Evolutionary conservation across 495 filamentous ascomycete species (phyloP).

Genomic region (Diplogelasinospora grovesii): DNA sequence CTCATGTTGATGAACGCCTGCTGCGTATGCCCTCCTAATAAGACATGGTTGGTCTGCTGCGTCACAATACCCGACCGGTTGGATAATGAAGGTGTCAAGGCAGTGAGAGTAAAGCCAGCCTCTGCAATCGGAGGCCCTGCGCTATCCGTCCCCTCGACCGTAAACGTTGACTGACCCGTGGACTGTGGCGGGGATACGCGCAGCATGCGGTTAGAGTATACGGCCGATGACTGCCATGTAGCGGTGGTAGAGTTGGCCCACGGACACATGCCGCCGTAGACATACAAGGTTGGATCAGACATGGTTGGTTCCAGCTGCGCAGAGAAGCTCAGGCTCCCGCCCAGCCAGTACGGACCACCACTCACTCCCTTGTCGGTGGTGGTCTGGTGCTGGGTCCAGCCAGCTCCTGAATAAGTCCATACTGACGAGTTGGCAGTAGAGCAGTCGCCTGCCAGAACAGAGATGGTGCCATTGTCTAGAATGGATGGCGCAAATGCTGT

Average conservation of each 20-base stretch:
- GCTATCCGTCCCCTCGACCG: conserved; percentile 17
- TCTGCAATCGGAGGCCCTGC: conserved; percentile 60
- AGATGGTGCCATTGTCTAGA: conserved; percentile 58
- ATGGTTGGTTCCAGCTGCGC: conserved; percentile 42
- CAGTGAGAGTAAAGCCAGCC: conserved; percentile 80
- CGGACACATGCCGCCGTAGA: conserved; percentile 89
- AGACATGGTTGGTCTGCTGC: conserved; percentile 67
- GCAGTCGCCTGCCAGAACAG: conserved; percentile 66
- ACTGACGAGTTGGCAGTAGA: conserved; percentile 27
- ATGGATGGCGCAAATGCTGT: conserved; percentile 58
- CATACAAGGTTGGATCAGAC: conserved; percentile 50
- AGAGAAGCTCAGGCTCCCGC: conserved; percentile 61
- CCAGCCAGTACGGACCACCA: conserved; percentile 66
- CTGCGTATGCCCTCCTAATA: conserved; percentile 81
- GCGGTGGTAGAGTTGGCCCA: conserved; percentile 31
- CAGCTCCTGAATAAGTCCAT: conserved; percentile 30
- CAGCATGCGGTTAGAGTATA: conserved; percentile 74
- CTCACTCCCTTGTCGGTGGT: conserved; percentile 30
- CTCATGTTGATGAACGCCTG: conserved; percentile 89
- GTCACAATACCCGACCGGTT: conserved; percentile 52
- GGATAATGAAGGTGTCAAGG: conserved; percentile 46
- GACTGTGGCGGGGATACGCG: conserved; percentile 43
- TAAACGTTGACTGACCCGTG: conserved; percentile 18
- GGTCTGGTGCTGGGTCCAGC: conserved; percentile 22
- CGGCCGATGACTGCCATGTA: conserved; percentile 55